Base-by-base conservation (phyloP, 805 yeast genomes). In the Kazachstania africana region DNA sequence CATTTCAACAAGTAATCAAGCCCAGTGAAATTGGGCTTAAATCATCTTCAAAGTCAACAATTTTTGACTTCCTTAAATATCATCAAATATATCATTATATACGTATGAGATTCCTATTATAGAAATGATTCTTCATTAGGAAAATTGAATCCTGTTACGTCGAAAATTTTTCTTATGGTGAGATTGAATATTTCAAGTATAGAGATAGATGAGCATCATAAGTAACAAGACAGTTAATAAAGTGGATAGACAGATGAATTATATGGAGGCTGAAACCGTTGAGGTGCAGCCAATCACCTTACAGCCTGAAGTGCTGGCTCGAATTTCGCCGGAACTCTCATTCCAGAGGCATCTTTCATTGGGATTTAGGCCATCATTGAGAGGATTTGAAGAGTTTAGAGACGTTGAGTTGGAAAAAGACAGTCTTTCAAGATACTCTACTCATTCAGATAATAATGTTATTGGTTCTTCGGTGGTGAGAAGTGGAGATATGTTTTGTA, bases 251-350 rank as follows among this genome's bases (percentile, higher is more conserved):
- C 22, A 19, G 9, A n/a, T n/a, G n/a, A 24, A 19, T 19, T 19
- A 19, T 19, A 19, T 8, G 6, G 25, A n/a, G 8, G 6, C 14
- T 14, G 47, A 45, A 2, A 42, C 43, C 16, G 37, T 50, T 22
- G 56, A 47, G 6, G 29, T 56, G 8, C 48, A 60, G 26, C 68
- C 78, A 10, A 63, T 79, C 22, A 60, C 71, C 4, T 84, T 85
- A 51, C 77, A 91, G 1, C 88, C 95, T 1, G 79, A 76, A 16
- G 83, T 84, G 8, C 61, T 87, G 26, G 85, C 91, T 1, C 62
- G 91, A 32, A 70, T 87, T 23, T 83, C 93, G 2, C 95, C 96
- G 1, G 94, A 83, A 35, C 51, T 81, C 10, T 79, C 88, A 4
- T 62, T 87, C 27, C 79, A 80, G 49, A 69, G 93, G 47, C 94